phyloP scores from a whole-genome alignment of 345 rosid species.

The Aegle marmelos region DNA sequence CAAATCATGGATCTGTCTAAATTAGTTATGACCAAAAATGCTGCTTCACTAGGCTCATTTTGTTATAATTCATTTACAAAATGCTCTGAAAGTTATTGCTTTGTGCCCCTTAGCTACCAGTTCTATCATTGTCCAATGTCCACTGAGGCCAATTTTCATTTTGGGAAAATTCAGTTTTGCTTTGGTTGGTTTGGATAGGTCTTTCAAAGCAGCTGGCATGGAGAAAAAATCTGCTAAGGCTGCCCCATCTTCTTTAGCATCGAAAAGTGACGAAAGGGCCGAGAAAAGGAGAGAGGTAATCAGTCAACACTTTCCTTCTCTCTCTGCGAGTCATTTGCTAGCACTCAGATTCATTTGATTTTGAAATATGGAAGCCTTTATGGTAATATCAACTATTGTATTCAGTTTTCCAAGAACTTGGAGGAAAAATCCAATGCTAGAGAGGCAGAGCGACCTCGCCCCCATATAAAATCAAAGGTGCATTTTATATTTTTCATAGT shows the following conservation, averaged over 20 bases:
- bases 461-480: slow-evolving; percentile 52
- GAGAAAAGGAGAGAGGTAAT: slow-evolving; percentile 48
- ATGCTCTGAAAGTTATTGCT: background rate
- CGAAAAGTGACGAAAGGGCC: slow-evolving; percentile 32
- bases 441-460: slow-evolving; percentile 25
- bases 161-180: slow-evolving; percentile 1
- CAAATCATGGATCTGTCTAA: background rate
- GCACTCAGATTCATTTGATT: background rate
- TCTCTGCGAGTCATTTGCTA: background rate
- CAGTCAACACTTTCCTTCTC: background rate
- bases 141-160: background rate
- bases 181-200: slow-evolving; percentile 29
- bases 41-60: background rate
- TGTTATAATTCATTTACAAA: background rate
- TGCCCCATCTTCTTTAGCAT: slow-evolving; percentile 41
- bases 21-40: background rate
- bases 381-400: slow-evolving; percentile 3
- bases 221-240: slow-evolving; percentile 48
- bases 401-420: slow-evolving; percentile 39
- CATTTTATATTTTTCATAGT: background rate
- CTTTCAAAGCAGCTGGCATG: slow-evolving; percentile 29
- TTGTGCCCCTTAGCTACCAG: background rate
- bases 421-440: slow-evolving; percentile 37
- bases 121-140: background rate
- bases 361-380: slow-evolving; percentile 8